Base-by-base conservation (phyloP, 495 filamentous ascomycete genomes). In the Amphirosellinia nigrospora region DNA sequence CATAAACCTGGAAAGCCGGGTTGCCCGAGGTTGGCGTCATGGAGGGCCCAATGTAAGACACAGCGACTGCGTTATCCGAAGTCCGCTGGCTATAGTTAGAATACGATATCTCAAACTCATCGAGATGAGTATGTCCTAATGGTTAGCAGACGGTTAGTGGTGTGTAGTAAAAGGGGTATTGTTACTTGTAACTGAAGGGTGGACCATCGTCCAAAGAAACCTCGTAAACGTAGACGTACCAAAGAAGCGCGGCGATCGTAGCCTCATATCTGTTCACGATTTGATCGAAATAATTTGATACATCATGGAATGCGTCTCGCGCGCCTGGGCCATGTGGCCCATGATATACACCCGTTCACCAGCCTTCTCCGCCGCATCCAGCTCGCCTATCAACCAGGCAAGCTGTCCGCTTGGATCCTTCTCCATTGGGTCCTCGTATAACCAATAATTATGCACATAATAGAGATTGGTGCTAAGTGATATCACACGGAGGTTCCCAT, bases 401-500 rank as follows among this genome's bases (percentile, higher is more conserved):
- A 88, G 71, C 67, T 86, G 84, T 9, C 77, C 76, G 69, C 77
- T 78, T 10, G 86, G 86, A 70, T 88, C 85, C 15, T 45, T 74
- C 58, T 85, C 79, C 82, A 86, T 84, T 2, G 83, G 79, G 15
- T 82, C 77, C 59, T 82, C 72, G 70, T 86, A 89, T 21, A 83
- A 69, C 79, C 82, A 85, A 77, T 84, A 87, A 77, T 89, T 88
- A 50, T 82, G 77, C 56, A 80, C 81, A 72, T 89, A 88, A 79
- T 86, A 89, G 72, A 88, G 79, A 69, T 86, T 83, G 41, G 84
- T 89, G 76, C 86, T 89, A 69, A 88, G 80, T 19, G 86, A 87
- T 71, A 89, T 88, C 50, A 89, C 79, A 19, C 85, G 80, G 4
- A 89, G 80, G 15, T 82, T 81, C 28, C 76, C 77, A 58, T 74